These are phyloP conservation scores for Colletotrichum sp. DNA, from an alignment of 2,329 filamentous ascomycete genomes.

Conservation along the genomic window DNA sequence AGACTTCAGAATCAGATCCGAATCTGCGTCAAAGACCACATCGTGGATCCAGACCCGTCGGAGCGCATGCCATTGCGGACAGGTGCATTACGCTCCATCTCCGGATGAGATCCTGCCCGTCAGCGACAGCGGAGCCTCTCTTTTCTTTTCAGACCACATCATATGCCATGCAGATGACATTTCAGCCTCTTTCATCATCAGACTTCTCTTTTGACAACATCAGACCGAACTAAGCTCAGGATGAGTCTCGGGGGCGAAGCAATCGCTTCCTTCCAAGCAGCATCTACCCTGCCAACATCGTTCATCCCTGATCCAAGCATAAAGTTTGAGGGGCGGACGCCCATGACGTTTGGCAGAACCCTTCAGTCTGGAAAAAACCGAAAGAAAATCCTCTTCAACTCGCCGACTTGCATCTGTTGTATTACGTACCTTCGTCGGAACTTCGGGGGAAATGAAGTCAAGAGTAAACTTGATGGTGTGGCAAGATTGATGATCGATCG, in stretches of 20 bases:
- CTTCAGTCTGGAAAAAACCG: not conserved
- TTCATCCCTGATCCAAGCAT: not conserved
- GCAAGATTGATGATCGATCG: not conserved
- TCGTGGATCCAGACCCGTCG: not conserved
- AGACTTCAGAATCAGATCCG: not conserved
- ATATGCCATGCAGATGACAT: not conserved
- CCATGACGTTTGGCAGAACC: slow-evolving; percentile 1
- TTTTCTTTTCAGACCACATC: not conserved
- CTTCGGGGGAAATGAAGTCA: not conserved
- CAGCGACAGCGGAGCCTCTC: not conserved
- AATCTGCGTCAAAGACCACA: not conserved
- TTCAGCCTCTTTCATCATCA: not conserved
- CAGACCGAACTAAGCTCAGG: not conserved
- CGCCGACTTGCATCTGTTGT: not conserved
- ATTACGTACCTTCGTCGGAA: not conserved
- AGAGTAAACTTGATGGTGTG: not conserved
- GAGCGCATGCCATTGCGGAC: not conserved
- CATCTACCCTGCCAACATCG: not conserved
- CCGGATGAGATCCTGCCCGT: not conserved
- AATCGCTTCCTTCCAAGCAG: not conserved
- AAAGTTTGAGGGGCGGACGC: not conserved
- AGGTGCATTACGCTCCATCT: not conserved
- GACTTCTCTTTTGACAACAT: not conserved
- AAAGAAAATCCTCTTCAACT: not conserved
- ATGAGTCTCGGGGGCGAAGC: not conserved